Conservation (phyloP, 73 alveolate species). For the Blepharisma stoltei region DNA sequence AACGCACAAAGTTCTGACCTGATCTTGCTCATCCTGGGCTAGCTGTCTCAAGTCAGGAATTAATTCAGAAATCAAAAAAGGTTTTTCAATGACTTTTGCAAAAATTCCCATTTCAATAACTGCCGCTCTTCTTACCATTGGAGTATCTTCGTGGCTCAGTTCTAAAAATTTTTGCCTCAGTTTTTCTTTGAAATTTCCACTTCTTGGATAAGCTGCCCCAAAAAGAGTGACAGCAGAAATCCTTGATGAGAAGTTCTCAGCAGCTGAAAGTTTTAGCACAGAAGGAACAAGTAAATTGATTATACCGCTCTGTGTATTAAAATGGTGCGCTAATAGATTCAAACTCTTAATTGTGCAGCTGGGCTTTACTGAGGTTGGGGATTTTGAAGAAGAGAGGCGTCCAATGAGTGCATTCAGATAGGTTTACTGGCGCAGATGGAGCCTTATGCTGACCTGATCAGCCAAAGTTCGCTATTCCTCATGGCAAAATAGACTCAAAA, state of each 20-base stretch:
- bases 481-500: too few relatives aligned
- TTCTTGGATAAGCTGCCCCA: slow-evolving; percentile 85
- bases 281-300: background rate
- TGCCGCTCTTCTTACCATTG: slow-evolving; percentile 96
- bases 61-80: slow-evolving; percentile 81
- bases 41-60: slow-evolving; percentile 85
- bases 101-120: slow-evolving; percentile 90
- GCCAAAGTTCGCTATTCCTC: too few relatives aligned
- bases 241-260: slow-evolving; percentile 86
- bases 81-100: slow-evolving; percentile 85
- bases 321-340: background rate
- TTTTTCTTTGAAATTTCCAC: slow-evolving; percentile 91
- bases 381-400: too few relatives aligned
- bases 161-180: slow-evolving; percentile 89
- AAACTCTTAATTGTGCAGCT: too few relatives aligned
- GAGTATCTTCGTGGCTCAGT: slow-evolving; percentile 96
- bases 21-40: slow-evolving; percentile 90
- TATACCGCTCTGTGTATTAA: slow-evolving; percentile 47
- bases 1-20: slow-evolving; percentile 87
- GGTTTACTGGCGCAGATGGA: background rate
- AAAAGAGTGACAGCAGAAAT: slow-evolving; percentile 92
- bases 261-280: background rate
- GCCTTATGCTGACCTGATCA: too few relatives aligned
- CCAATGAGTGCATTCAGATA: background rate
- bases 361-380: too few relatives aligned